phyloP scores from a whole-genome alignment of 257 asterid genomes.

The Primulina tabacum region DNA sequence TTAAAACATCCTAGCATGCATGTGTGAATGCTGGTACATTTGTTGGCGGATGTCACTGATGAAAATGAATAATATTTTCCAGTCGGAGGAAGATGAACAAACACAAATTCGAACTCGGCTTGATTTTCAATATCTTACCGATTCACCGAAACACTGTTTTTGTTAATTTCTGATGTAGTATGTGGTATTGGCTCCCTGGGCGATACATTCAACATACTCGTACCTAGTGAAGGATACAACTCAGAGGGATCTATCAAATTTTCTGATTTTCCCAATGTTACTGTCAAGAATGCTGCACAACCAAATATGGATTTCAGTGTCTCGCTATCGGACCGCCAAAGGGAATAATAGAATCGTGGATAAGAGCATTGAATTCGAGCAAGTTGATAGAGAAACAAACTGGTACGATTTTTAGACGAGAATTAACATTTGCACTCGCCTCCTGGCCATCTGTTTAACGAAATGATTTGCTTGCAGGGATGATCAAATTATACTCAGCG shows the following conservation, averaged over 20 bases:
- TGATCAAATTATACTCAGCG: constrained; percentile 76
- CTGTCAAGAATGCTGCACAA: constrained; percentile 24
- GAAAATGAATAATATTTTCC: neutral
- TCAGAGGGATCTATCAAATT: constrained; percentile 14
- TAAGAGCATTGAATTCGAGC: constrained; percentile 35
- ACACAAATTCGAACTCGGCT: neutral
- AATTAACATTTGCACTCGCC: neutral
- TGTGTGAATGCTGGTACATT: neutral
- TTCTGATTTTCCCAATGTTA: constrained; percentile 16
- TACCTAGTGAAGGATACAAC: constrained; percentile 17
- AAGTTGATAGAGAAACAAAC: constrained; percentile 34
- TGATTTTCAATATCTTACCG: neutral
- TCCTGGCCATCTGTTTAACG: neutral
- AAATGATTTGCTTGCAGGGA: constrained; percentile 48
- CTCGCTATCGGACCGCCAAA: constrained; percentile 35
- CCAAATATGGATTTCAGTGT: constrained; percentile 35
- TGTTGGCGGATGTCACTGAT: neutral
- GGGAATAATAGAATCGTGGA: constrained; percentile 34
- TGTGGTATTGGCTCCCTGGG: constrained; percentile 28
- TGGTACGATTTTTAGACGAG: constrained; percentile 19
- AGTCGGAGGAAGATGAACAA: neutral
- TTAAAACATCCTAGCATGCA: neutral
- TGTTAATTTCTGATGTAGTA: constrained; percentile 15
- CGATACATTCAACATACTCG: constrained; percentile 20
- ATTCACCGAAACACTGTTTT: neutral